Evolutionary conservation across 805 yeast genomes (phyloP), one percentile per base, ranked within the genome.

Genomic region (Schwanniomyces sp.): DNA sequence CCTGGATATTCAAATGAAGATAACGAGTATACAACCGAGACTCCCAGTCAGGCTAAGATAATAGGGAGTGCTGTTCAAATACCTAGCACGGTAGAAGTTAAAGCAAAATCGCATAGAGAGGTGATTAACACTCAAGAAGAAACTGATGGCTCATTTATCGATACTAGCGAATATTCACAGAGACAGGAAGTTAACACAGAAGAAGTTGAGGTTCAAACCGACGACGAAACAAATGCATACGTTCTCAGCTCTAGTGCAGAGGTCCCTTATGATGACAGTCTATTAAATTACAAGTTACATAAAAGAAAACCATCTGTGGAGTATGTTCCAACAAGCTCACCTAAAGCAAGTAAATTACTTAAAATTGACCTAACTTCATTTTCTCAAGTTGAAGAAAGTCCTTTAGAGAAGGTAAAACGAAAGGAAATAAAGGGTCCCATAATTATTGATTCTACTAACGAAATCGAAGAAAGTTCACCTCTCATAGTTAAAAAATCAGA

Each of bases 111-210:
- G 18, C 52, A 69, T n/a, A 56, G 66, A 7, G 75, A 72, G 47
- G 77, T 72, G 1, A 18, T 52, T 1, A 61, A 61, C 45, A 61
- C 67, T 7, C 66, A 62, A 46, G 68, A 63, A 39, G 54, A 48
- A 25, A 18, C 21, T 3, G 44, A 43, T 9, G 32, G 17, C 11
- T 44, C 45, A 25, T 16, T 43, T 34, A 27, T 5, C 36, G 53
- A 50, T 32, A 41, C 45, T 24, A 52, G 46, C 24, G 52, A 59
- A 8, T 53, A 44, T 40, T 57, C 62, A 18, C 57, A 61, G 47
- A 57, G 62, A 41, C 64, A 57, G 32, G 27, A 37, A 9, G 27
- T 24, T 3, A 43, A 34, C 10, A 38, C 50, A 34, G 41, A 39
- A 39, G 43, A 30, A 30, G 43, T 49, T 32, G 46, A 40, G 34